phyloP scores from a whole-genome alignment of 176 grass and related monocot species.

The Oryza australiensis region DNA sequence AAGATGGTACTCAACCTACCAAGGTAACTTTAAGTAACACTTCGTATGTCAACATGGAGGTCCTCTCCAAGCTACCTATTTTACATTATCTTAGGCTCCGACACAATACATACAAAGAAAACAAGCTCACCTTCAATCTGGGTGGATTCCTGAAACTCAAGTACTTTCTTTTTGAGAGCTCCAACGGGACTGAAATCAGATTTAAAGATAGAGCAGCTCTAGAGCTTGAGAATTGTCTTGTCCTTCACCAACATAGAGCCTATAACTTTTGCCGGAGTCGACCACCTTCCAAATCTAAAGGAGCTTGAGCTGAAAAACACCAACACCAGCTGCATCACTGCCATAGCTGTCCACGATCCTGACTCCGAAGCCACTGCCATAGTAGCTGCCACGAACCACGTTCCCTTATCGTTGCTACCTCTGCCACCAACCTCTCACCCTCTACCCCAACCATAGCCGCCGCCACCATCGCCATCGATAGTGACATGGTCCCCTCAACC shows the following conservation, averaged over 20 bases:
- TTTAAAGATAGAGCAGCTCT: background rate
- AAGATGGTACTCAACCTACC: background rate
- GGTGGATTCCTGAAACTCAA: background rate
- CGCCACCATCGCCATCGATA: no score
- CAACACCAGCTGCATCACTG: no score
- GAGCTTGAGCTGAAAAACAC: no score
- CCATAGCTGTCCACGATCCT: no score
- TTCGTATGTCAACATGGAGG: background rate
- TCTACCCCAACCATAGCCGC: no score
- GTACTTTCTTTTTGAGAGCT: constrained; percentile 4
- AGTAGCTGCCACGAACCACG: no score
- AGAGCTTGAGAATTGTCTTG: constrained; percentile 8
- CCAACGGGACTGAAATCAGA: background rate
- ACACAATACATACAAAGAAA: background rate
- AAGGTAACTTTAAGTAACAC: constrained; percentile 34
- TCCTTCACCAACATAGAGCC: background rate
- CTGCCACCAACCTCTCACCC: no score
- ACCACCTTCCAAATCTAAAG: no score
- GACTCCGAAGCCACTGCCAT: no score
- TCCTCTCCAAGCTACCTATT: background rate
- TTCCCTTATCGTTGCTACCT: no score
- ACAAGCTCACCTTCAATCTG: background rate
- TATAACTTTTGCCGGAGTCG: no score
- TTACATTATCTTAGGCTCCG: background rate
- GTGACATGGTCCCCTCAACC: no score